These are phyloP conservation scores for Elongisporangium senticosum DNA, from an alignment of 352 stramenopile genomes.

Conservation along the genomic window DNA sequence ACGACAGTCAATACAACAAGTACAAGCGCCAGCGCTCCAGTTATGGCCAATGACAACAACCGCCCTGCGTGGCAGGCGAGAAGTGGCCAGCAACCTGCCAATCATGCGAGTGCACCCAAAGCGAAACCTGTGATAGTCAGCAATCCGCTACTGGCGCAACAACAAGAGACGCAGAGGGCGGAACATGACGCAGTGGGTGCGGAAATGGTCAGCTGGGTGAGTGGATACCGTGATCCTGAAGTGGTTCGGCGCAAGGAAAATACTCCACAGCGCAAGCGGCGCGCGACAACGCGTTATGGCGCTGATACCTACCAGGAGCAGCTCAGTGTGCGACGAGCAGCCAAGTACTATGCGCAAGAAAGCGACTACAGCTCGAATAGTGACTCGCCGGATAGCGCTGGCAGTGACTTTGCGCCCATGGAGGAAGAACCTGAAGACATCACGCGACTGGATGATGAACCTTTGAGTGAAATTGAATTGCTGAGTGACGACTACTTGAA, in stretches of 20 bases:
- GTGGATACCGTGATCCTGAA: conserved; percentile 40
- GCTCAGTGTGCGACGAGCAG: conserved; percentile 15
- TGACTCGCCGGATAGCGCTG: conserved; percentile 9
- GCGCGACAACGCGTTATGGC: conserved; percentile 27
- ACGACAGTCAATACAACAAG: not conserved
- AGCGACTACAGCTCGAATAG: conserved; percentile 29
- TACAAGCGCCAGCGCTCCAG: not conserved
- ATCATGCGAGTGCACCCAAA: not conserved
- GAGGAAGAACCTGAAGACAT: conserved; percentile 25
- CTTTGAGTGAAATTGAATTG: conserved; percentile 23
- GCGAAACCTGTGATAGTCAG: not conserved
- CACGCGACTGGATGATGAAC: conserved; percentile 16
- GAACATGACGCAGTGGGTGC: conserved; percentile 17
- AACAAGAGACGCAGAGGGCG: not conserved
- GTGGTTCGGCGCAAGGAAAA: conserved; percentile 54
- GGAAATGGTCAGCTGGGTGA: conserved; percentile 61
- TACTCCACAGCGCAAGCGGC: conserved; percentile 36
- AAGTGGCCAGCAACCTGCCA: not conserved
- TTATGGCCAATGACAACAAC: conserved; percentile 6
- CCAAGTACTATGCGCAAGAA: conserved; percentile 36
- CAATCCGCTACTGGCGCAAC: not conserved
- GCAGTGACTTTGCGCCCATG: conserved; percentile 37
- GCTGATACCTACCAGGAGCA: conserved; percentile 38
- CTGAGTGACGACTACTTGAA: conserved; percentile 48
- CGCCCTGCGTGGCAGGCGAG: not conserved